Evolutionary conservation across 441 rosid species (phyloP), one percentile per base, ranked within the genome.

Genomic region (Erodium moschatum): DNA sequence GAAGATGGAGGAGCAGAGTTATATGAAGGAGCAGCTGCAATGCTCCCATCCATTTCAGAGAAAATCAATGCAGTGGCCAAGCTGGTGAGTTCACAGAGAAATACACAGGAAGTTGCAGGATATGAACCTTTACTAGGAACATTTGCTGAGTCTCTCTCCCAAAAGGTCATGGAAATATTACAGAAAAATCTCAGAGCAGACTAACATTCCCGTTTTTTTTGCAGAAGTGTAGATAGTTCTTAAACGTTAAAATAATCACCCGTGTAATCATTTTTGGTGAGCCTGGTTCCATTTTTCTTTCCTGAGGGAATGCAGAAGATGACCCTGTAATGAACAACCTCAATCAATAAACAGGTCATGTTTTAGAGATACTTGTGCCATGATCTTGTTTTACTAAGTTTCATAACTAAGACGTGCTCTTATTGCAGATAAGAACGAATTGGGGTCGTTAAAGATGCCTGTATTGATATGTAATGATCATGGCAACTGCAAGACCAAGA

Each of bases 41-140:
- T 81, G 71, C 79, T 91, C 56, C 87, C 91, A 73, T 68, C 83
- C 46, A 72, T 91, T 69, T 72, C 81, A 8, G 80, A 78, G 69
- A 85, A 84, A 67, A 73, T 89, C 29, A 73, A 75, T 68, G 72
- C 81, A 70, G 66, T 85, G 42, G 74, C 86, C 21, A 73, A 80
- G 66, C 19, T 78, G 71, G 77, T 84, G 27, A 46, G 70, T 48
- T 67, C 75, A 38, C 60, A 63, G 1, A 35, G 40, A 35, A 35
- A 35, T 35, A 7, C 40, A 66, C 18, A 61, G 71, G 75, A 79
- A 60, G 74, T 58, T 71, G 69, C 79, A 20, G 69, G 67, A 67
- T 67, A 70, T 13, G 75, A 79, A 70, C 77, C 78, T 67, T 3
- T 75, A 5, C 60, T 78, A 18, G 80, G 79, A 64, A 80, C 77